A percentile compares a stretch with the other conserved stretches of the same genome.
phyloP scores from a whole-genome alignment of 768 basidiomycete species.

The Auricularia auricula-judae region DNA sequence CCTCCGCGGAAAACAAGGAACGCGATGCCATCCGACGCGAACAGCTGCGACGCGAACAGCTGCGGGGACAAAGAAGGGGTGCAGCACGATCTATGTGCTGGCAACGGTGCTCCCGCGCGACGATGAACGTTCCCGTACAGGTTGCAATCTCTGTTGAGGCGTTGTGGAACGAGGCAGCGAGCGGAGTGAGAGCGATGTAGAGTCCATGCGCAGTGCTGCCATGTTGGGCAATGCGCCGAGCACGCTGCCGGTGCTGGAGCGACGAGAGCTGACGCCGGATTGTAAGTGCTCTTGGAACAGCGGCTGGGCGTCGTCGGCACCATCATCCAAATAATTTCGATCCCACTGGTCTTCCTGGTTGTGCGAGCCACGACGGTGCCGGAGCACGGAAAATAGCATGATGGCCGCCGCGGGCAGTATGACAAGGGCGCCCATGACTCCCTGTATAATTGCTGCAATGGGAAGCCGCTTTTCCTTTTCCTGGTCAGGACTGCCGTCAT shows the following conservation, averaged over 20 bases:
- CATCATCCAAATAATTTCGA: conserved; percentile 23
- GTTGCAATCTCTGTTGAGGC: not conserved
- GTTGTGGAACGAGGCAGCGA: not conserved
- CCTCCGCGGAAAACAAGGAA: too few relatives aligned
- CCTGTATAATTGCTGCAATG: not conserved
- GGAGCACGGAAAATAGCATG: not conserved
- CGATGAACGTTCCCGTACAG: not conserved
- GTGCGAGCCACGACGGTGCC: not conserved
- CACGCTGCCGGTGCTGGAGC: not conserved
- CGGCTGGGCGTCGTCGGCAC: conserved; percentile 18
- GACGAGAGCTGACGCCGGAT: not conserved
- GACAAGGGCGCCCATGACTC: not conserved
- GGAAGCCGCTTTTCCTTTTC: not conserved
- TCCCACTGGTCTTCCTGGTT: not conserved
- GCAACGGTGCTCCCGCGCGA: too few relatives aligned
- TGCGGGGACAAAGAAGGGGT: too few relatives aligned
- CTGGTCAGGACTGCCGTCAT: not conserved
- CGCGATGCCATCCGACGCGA: too few relatives aligned
- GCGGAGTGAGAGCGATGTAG: not conserved
- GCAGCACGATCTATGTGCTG: too few relatives aligned
- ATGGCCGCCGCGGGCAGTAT: not conserved
- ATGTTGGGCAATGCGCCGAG: not conserved
- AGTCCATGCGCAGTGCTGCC: not conserved
- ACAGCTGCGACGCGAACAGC: too few relatives aligned
- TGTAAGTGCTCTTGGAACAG: conserved; percentile 25